A percentile compares a stretch with the other conserved stretches of the same genome.
phyloP scores from a whole-genome alignment of 1,284 basidiomycete species.

The Ustilago lituana region DNA sequence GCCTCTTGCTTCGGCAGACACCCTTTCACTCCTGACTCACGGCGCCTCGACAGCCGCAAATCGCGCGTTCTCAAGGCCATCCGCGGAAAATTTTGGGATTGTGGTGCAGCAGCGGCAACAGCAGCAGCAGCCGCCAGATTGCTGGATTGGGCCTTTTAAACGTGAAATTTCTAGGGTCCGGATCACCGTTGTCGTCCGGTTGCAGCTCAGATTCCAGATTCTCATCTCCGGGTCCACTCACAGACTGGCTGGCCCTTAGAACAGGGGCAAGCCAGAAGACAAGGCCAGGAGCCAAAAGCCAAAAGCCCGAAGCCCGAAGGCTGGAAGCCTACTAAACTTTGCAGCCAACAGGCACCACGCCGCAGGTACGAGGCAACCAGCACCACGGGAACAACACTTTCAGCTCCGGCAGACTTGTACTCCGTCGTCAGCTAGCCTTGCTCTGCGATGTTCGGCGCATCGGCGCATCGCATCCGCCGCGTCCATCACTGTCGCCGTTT shows the following conservation, averaged over 20 bases:
- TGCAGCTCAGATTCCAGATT: conserved; percentile 1
- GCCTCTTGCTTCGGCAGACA: neutral
- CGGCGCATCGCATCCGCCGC: too few relatives aligned
- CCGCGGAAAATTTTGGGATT: too few relatives aligned
- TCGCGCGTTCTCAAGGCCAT: too few relatives aligned
- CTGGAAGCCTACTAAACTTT: too few relatives aligned
- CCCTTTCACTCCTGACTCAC: too few relatives aligned
- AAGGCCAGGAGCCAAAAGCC: neutral
- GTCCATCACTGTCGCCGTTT: too few relatives aligned
- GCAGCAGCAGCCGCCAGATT: neutral
- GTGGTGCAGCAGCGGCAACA: too few relatives aligned
- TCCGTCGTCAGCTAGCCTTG: neutral
- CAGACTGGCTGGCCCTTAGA: conserved; percentile 1
- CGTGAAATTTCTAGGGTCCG: neutral
- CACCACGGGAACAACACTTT: neutral
- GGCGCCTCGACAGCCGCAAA: conserved; percentile 2
- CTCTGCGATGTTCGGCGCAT: too few relatives aligned
- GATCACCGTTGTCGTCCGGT: neutral
- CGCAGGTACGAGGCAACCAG: conserved; percentile 5
- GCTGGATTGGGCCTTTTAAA: neutral
- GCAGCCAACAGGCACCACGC: too few relatives aligned
- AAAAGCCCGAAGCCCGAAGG: too few relatives aligned
- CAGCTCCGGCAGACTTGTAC: too few relatives aligned
- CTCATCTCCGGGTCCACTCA: neutral
- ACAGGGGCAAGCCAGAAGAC: neutral